A percentile compares a stretch with the other conserved stretches of the same genome.
phyloP scores from a whole-genome alignment of 257 asterid genomes.

The Solanum clarkiae region DNA sequence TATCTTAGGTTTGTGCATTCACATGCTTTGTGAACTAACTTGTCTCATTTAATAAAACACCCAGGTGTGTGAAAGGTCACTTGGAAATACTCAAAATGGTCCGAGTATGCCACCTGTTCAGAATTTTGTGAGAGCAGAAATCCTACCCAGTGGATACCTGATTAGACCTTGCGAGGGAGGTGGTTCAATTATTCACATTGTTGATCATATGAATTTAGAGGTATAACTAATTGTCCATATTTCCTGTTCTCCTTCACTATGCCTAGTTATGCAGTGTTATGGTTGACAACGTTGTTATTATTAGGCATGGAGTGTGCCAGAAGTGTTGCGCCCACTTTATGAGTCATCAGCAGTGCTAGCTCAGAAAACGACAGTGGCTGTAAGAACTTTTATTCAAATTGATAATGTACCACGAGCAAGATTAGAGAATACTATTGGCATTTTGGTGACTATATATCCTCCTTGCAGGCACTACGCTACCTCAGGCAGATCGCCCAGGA shows the following conservation, averaged over 20 bases:
- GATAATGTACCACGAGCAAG: not conserved
- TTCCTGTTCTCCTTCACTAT: not conserved
- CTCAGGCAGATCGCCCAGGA: conserved; percentile 78
- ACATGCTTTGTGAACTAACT: not conserved
- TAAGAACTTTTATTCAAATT: conserved; percentile 13
- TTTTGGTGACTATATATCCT: not conserved
- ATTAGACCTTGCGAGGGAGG: conserved; percentile 93
- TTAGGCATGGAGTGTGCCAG: conserved; percentile 82
- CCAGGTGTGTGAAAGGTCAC: conserved; percentile 87
- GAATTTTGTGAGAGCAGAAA: conserved; percentile 79
- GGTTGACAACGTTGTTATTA: not conserved
- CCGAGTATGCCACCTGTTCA: conserved; percentile 81
- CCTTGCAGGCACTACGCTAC: conserved; percentile 73
- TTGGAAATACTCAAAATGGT: conserved; percentile 72
- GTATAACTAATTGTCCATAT: conserved; percentile 9
- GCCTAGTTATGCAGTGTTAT: not conserved
- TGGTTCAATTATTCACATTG: conserved; percentile 82
- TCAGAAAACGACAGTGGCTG: conserved; percentile 74
- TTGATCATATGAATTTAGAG: conserved; percentile 84
- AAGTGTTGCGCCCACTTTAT: conserved; percentile 80
- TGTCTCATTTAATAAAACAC: not conserved
- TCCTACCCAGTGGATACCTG: conserved; percentile 81
- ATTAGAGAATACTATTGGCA: not conserved
- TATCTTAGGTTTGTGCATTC: not conserved
- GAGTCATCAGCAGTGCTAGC: conserved; percentile 76